Conservation (phyloP, 2,329 filamentous ascomycete genomes). For the Colletotrichum sp. region DNA sequence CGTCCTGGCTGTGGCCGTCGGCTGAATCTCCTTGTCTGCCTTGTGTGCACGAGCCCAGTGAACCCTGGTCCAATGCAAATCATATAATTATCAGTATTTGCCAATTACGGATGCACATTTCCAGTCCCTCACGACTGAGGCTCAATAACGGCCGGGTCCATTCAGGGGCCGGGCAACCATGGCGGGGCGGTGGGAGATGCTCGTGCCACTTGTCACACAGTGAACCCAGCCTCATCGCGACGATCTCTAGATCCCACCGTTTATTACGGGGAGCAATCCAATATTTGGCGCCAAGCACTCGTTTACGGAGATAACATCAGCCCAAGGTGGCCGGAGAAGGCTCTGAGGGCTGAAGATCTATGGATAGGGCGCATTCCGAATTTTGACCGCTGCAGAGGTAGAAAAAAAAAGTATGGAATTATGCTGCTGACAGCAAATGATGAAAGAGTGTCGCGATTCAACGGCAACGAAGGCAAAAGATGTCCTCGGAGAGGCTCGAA, state of each 20-base stretch:
- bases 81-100: neutral
- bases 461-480: neutral
- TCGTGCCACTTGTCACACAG: neutral
- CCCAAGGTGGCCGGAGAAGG: neutral
- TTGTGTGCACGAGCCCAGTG: neutral
- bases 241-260: neutral
- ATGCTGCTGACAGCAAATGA: neutral
- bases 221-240: neutral
- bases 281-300: neutral
- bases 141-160: neutral
- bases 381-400: neutral
- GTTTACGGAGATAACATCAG: neutral
- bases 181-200: neutral
- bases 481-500: constrained; percentile 20
- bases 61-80: neutral
- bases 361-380: neutral
- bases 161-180: neutral
- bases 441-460: neutral
- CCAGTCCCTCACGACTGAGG: neutral
- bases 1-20: neutral
- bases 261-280: neutral
- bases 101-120: neutral
- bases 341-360: neutral
- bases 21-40: neutral
- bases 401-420: neutral